A percentile compares a stretch with the other conserved stretches of the same genome.
Conservation (phyloP, 345 rosid genomes). For the Moringa oleifera region DNA sequence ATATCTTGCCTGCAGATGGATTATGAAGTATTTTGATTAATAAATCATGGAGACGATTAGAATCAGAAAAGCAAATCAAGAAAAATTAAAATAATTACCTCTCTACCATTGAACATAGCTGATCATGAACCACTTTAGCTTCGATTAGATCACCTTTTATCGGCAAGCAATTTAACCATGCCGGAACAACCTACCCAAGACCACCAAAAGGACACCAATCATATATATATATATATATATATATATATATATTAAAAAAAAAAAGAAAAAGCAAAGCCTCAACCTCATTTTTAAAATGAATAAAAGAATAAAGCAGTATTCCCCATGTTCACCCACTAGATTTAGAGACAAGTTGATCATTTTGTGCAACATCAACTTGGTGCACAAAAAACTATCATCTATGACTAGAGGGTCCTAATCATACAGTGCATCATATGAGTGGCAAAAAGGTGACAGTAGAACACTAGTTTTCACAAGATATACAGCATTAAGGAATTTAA, state of each 20-base stretch:
- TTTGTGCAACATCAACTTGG: too few relatives aligned
- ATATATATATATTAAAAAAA: too few relatives aligned
- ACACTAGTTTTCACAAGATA: too few relatives aligned
- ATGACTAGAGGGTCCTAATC: background rate
- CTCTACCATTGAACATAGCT: slow-evolving; percentile 96
- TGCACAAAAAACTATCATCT: background rate
- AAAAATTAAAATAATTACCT: slow-evolving; percentile 38
- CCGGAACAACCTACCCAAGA: slow-evolving; percentile 67
- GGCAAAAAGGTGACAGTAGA: background rate
- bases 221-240: too few relatives aligned
- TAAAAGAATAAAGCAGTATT: too few relatives aligned
- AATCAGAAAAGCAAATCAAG: background rate
- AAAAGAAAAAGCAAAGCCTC: too few relatives aligned
- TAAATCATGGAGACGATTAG: background rate
- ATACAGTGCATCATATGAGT: background rate
- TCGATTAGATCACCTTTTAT: slow-evolving; percentile 87
- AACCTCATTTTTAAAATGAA: too few relatives aligned
- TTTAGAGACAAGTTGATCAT: too few relatives aligned
- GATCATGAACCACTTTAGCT: slow-evolving; percentile 95
- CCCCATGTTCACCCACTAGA: too few relatives aligned
- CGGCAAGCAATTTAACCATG: slow-evolving; percentile 99
- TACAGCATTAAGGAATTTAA: too few relatives aligned
- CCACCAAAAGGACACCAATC: background rate
- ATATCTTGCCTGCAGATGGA: slow-evolving; percentile 65
- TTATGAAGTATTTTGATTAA: slow-evolving; percentile 8